Conservation (phyloP, 2,329 filamentous ascomycete genomes). For the Ambrosiella beaveri region DNA sequence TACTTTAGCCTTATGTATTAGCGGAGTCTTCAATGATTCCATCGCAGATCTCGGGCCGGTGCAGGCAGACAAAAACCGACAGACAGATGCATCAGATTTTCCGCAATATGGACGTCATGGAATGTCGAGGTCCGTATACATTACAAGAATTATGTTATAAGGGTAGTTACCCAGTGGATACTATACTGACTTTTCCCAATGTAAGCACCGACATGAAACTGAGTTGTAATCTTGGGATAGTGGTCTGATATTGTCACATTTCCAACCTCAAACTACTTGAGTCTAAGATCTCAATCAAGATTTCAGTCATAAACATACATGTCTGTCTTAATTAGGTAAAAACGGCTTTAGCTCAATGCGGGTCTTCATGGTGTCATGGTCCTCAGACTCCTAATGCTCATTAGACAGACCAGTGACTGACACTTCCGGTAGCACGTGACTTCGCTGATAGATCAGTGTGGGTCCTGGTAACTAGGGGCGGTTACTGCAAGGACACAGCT, state of each 20-base stretch:
- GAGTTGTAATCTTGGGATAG: neutral
- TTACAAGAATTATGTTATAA: neutral
- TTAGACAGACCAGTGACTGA: neutral
- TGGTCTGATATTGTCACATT: too few species aligned
- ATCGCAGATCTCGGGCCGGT: neutral
- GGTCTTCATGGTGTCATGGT: conserved; percentile 6
- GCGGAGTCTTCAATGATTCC: neutral
- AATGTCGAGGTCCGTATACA: neutral
- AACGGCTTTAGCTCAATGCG: neutral
- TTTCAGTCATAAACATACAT: neutral
- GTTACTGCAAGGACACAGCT: neutral
- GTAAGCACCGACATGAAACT: neutral
- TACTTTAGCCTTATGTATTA: too few species aligned
- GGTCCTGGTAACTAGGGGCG: neutral
- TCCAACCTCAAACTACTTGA: too few species aligned
- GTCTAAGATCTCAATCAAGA: too few species aligned
- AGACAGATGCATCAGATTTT: neutral
- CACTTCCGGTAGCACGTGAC: conserved; percentile 7
- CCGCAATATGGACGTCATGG: neutral
- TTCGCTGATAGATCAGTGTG: conserved; percentile 1
- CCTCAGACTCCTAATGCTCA: neutral
- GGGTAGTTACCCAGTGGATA: too few species aligned
- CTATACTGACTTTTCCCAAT: too few species aligned
- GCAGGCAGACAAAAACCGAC: neutral
- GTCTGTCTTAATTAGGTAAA: neutral